Evolutionary conservation across 164 flowering plant genomes (phyloP), one percentile per base, ranked within the genome.

Genomic region (Taxillus chinensis): DNA sequence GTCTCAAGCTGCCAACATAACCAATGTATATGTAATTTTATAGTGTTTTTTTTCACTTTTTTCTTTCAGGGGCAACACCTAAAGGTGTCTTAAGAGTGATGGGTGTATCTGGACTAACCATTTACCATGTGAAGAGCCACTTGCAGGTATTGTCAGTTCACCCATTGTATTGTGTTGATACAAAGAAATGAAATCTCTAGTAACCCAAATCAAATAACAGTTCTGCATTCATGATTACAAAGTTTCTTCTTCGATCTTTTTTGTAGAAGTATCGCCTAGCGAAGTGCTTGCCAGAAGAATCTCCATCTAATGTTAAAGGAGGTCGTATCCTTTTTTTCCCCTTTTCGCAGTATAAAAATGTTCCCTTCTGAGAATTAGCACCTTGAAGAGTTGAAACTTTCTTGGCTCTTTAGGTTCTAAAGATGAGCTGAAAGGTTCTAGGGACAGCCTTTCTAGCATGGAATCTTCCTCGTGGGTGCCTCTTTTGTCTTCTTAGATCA

Each of bases 41-140:
- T 45, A 12, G n/a, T 39, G 38, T 15, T 7, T 39, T 39, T 11
- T 45, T 48, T 39, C 37, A 51, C 17, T 39, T 41, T 38, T 67
- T 62, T 8, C 39, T 63, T 74, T 69, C 71, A 83, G 90, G 87
- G 67, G 90, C 90, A 54, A 85, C 90, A 46, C 90, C 90, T 39
- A 85, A 85, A 75, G 90, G 90, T 63, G 87, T 85, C 70, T 66
- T 85, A 13, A 77, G 86, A 65, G 84, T 83, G 71, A 85, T 85
- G 90, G 86, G 90, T 55, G 87, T 85, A 55, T 79, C 87, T 57
- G 90, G 90, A 41, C 79, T 85, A 40, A 85, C 90, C 15, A 85
- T 85, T 65, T 85, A 83, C 72, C 90, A 85, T 70, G 87, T 85
- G 59, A 85, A 85, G 70, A 85, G 90, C 76, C 87, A 85, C 73